Base-by-base conservation (phyloP, 2,329 filamentous ascomycete species). In the Clarireedia paspali region DNA sequence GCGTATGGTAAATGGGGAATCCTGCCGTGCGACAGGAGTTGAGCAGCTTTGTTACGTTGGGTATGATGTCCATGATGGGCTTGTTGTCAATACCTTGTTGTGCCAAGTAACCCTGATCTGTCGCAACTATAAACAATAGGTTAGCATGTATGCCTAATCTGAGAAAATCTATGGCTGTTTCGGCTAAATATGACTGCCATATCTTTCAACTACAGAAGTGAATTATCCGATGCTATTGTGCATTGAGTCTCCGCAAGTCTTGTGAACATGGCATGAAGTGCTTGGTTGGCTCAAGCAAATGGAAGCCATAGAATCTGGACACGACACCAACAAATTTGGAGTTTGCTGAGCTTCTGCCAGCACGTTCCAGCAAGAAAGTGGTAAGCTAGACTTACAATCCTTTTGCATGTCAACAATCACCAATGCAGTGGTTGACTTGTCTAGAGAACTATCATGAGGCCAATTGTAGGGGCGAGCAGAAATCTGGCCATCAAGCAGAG, bases 331-430 rank as follows among this genome's bases (percentile, higher is more conserved):
- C 2, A 34, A 34, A 34, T 17, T 9, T 20, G 39, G 5, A 42
- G 39, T 6, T 42, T 10, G 17, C 39, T 4, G 15, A n/a, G n/a
- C 15, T 14, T 12, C 5, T 42, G 7, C 39, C 15, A 42, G 17
- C 15, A 42, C 12, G 9, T 23, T 23, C 14, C 26, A 26, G 9
- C 38, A 30, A 42, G 14, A 44, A 23, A 39, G 17, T 3, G 30
- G 14, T 42, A 30, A 10, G 6, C 10, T 9, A 40, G 10, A 63
- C 61, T 71, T 63, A 70, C 73, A 80, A 67, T 80, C 78, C 56
- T 75, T 74, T 65, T 81, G 78, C 71, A 81, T 77, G 67, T 82
- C 78, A 62, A 81, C 76, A 56, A 82, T 71, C 3, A 81, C 65
- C 34, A 81, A 68, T 1, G 78, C 78, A 4, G 78, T 80, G 24